Evolutionary conservation across 441 rosid species (phyloP), one percentile per base, ranked within the genome.

Genomic region (Erodium texanum): DNA sequence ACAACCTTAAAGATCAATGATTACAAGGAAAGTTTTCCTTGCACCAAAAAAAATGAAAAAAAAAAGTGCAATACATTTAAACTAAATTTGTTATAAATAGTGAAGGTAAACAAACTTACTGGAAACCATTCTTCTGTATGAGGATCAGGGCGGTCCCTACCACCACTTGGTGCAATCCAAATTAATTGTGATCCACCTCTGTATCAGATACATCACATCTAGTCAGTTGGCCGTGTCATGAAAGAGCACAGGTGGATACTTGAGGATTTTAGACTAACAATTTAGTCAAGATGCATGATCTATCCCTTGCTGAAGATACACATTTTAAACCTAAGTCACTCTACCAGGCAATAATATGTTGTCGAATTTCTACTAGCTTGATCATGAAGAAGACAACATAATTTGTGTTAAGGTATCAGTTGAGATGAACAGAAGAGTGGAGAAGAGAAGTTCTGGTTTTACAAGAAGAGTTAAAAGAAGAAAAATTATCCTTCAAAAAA

Each of bases 161-260:
- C 99, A 72, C 99, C 99, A 69, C 97, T 94, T 66, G 99, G 97
- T 52, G 99, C 91, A 76, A 94, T 91, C 99, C 97, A 94, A 66
- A 94, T 78, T 62, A 91, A 66, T 67, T 81, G 85, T 43, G 96
- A 86, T 23, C 97, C 99, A 71, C 84, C 84, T 89, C 97, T 93
- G 78, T 66, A 67, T 61, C 54, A 76, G 36, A 61, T n/a, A 64
- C 24, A 74, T 65, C 24, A 24, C 38, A 34, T 34, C 38, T 34
- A 71, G 19, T 74, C 20, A 74, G 58, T 54, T 61, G 65, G 43
- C 34, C 45, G 16, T n/a, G 34, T 59, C 41, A 50, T 29, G 23
- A 34, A 15, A 50, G 56, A 68, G 45, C n/a, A 41, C 32, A 65
- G 18, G 14, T 29, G 48, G 36, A 66, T 24, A 56, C 11, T 73